A percentile compares a stretch with the other conserved stretches of the same genome.
Conservation (phyloP, 2,329 filamentous ascomycete species). For the Zarea fungicola region DNA sequence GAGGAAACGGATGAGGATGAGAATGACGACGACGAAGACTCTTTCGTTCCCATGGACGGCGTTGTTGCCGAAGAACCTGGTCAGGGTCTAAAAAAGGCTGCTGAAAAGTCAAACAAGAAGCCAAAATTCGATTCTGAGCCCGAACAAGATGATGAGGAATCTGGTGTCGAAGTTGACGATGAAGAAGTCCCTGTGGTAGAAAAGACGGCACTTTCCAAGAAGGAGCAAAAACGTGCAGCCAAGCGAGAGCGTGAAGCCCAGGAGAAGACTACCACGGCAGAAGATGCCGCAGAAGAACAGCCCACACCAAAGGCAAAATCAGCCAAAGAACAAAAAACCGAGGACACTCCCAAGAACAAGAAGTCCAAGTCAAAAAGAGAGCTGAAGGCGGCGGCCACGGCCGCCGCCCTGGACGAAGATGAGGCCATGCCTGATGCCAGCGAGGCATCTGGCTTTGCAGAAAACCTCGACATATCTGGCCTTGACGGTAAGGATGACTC, state of each 20-base stretch:
- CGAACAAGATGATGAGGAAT: slow-evolving; percentile 20
- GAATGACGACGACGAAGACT: slow-evolving; percentile 38
- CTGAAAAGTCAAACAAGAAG: slow-evolving; percentile 51
- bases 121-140: slow-evolving; percentile 36
- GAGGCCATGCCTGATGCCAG: slow-evolving; percentile 15
- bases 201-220: slow-evolving; percentile 42
- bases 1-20: slow-evolving; percentile 36
- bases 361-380: slow-evolving; percentile 26
- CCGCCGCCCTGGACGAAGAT: slow-evolving; percentile 13
- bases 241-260: slow-evolving; percentile 14
- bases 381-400: slow-evolving; percentile 18
- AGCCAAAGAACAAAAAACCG: slow-evolving; percentile 30
- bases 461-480: slow-evolving; percentile 24
- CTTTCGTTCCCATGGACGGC: slow-evolving; percentile 42
- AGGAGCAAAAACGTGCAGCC: slow-evolving; percentile 46
- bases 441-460: slow-evolving; percentile 17
- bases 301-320: slow-evolving; percentile 1
- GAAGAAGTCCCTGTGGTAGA: slow-evolving; percentile 28
- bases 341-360: slow-evolving; percentile 24
- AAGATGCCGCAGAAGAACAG: slow-evolving; percentile 26
- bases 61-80: slow-evolving; percentile 57
- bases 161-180: slow-evolving; percentile 25
- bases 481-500: slow-evolving; percentile 42
- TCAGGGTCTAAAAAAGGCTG: slow-evolving; percentile 54
- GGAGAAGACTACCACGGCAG: slow-evolving; percentile 43